Conservation (phyloP, 257 asterid species). For the Striga asiatica region DNA sequence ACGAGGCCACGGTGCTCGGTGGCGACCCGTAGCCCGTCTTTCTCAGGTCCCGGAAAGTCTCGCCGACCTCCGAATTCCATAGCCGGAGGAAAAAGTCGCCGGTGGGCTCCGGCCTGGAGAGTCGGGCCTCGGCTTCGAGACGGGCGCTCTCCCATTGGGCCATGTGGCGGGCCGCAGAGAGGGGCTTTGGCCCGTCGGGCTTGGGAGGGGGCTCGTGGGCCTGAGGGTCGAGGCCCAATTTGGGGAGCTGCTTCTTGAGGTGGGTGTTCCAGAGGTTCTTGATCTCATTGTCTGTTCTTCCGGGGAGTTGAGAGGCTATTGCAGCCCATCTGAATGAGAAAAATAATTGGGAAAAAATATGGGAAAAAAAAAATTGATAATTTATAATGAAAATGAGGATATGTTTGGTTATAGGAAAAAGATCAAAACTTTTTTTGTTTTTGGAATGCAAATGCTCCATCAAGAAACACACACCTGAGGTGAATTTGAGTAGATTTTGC, state of each 20-base stretch:
- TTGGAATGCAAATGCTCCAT: too few species aligned
- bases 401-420: too few species aligned
- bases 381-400: too few species aligned
- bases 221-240: constrained; percentile 68
- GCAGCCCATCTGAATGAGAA: constrained; percentile 66
- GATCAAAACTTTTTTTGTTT: too few species aligned
- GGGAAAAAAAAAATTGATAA: too few species aligned
- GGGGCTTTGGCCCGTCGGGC: constrained; percentile 12
- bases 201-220: constrained; percentile 47
- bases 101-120: constrained; percentile 30
- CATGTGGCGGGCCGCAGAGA: constrained; percentile 72
- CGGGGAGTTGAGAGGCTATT: constrained; percentile 72
- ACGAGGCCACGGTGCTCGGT: too few species aligned
- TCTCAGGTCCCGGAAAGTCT: constrained; percentile 40
- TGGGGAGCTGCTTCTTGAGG: constrained; percentile 53
- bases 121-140: constrained; percentile 79
- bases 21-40: constrained; percentile 7
- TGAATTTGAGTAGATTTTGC: too few species aligned
- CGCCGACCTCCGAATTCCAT: constrained; percentile 84
- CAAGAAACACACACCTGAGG: too few species aligned
- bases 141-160: constrained; percentile 87
- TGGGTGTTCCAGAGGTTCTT: constrained; percentile 95
- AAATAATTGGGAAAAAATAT: not conserved
- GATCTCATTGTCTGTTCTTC: constrained; percentile 85
- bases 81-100: constrained; percentile 56